Conservation (phyloP, 352 stramenopile species). For the Phytophthora pini region DNA sequence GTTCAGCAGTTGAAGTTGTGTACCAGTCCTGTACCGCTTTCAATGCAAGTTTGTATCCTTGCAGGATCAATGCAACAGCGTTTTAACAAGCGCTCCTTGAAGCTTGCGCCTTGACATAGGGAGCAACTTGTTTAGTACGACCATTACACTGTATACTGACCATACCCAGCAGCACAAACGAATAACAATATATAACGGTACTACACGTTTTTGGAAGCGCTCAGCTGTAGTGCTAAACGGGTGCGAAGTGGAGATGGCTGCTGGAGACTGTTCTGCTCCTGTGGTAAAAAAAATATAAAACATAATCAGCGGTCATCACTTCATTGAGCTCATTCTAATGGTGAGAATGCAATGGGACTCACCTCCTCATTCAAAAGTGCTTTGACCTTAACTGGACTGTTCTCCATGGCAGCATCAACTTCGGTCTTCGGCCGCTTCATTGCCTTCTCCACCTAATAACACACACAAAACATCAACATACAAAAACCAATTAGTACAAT, state of each 20-base stretch:
- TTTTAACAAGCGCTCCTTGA: too few relatives aligned
- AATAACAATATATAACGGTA: conserved; percentile 27
- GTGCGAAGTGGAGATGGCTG: conserved; percentile 48
- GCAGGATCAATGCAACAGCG: too few relatives aligned
- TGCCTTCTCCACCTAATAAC: conserved; percentile 59
- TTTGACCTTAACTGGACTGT: conserved; percentile 63
- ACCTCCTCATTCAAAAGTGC: conserved; percentile 55
- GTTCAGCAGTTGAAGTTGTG: conserved; percentile 1
- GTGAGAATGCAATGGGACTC: neutral
- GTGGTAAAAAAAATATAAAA: conserved; percentile 3
- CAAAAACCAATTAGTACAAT: neutral
- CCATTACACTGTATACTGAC: too few relatives aligned
- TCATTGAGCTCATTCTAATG: neutral
- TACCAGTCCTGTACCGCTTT: conserved; percentile 17
- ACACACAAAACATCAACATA: neutral
- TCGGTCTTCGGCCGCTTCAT: conserved; percentile 83
- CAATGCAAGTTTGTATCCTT: conserved; percentile 2
- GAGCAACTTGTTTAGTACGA: too few relatives aligned
- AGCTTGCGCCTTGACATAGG: too few relatives aligned
- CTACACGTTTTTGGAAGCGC: conserved; percentile 50
- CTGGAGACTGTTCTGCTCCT: conserved; percentile 32
- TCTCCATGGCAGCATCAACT: conserved; percentile 78
- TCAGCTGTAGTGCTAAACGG: conserved; percentile 51
- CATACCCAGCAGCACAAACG: conserved; percentile 1
- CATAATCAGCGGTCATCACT: too few relatives aligned